These are phyloP conservation scores for Osmanthus fragrans DNA, from an alignment of 257 asterid genomes.

Conservation along the genomic window DNA sequence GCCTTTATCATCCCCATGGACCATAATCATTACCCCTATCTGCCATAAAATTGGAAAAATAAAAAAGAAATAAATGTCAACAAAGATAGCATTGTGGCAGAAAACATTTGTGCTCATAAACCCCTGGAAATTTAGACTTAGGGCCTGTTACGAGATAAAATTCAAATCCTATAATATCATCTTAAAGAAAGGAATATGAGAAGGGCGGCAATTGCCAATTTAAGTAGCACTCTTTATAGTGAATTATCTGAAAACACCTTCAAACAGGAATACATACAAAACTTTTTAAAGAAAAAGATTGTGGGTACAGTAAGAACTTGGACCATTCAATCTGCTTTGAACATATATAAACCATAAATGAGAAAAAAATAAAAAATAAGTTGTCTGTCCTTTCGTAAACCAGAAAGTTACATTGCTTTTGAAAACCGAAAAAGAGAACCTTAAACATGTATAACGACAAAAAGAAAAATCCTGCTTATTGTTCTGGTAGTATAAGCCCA, in stretches of 20 bases:
- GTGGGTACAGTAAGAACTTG: background rate
- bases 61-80: background rate
- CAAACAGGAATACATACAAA: background rate
- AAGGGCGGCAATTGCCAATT: background rate
- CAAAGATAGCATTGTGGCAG: background rate
- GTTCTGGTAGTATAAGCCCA: too few species aligned
- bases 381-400: background rate
- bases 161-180: background rate
- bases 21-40: conserved; percentile 98
- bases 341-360: background rate
- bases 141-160: background rate
- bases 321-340: background rate
- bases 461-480: conserved; percentile 36
- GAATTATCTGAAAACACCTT: background rate
- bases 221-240: background rate
- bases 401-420: background rate
- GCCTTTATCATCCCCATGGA: conserved; percentile 93
- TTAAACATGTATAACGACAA: background rate
- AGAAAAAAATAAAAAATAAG: background rate
- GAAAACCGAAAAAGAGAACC: background rate
- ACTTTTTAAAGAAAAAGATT: background rate
- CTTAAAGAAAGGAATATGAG: background rate
- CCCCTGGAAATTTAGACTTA: background rate
- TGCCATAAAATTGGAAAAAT: conserved; percentile 28
- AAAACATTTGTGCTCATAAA: background rate